Evolutionary conservation across 192 early-diverging fungal species (phyloP), one percentile per base, ranked within the genome.

Genomic region (Coemansia sp.): DNA sequence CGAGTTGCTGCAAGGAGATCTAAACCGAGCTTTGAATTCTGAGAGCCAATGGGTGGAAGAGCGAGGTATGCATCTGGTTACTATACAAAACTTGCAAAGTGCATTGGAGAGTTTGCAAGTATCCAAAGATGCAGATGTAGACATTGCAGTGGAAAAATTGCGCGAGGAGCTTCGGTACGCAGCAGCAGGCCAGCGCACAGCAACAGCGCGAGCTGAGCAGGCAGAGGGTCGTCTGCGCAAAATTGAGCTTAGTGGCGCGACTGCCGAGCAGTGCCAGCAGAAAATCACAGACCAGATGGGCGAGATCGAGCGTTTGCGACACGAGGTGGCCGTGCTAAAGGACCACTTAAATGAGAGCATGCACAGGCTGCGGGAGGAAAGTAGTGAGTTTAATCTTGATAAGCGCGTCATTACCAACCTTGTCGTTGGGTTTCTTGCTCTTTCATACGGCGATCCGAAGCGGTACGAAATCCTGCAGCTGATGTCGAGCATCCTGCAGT

Each of bases 311-410:
- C 83, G 66, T 75, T 85, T 70, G 82, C 83, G 68, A 55, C 64
- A 71, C 46, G 67, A 82, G 67, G 62, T 75, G 32, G 82, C 93
- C 21, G 93, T 91, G 57, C 84, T 95, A 5, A 93, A 98, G 72
- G 88, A 90, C 31, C 95, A 98, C 69, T 74, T 97, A 50, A 86
- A 88, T 46, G 95, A 98, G 65, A 94, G 94, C 29, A 92, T 97
- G 88, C 87, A 94, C 23, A 88, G 91, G 54, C 75, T 97, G 63
- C 87, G 87, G 62, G 90, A 92, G 54, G 88, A 88, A 61, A 86
- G 87, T 68, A 91, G 80, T 64, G 88, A 94, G 60, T 91, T 89
- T 51, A 91, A 88, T 60, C 84, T 94, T 10, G 92, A 93, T 68
- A 88, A 94, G 63, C 89, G 89, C 29, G 85, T 98, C 7, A 90